These are phyloP conservation scores for Aspergillus udagawae DNA, from an alignment of 2,329 filamentous ascomycete genomes.

Conservation along the genomic window DNA sequence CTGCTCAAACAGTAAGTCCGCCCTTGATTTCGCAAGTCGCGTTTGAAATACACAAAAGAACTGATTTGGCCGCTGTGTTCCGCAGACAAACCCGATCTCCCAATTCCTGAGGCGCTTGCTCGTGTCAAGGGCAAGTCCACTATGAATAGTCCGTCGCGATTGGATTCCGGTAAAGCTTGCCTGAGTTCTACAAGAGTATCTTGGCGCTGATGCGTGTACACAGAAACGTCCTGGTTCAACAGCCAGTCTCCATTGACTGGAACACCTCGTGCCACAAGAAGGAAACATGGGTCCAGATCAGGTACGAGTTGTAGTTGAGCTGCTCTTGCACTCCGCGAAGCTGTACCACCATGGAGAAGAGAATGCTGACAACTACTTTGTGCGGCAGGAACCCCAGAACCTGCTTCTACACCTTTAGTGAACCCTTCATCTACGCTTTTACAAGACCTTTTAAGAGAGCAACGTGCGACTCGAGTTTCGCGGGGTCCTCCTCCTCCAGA, in stretches of 20 bases:
- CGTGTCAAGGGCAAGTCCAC: conserved; percentile 28
- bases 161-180: conserved; percentile 15
- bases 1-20: conserved; percentile 9
- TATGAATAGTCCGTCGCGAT: conserved; percentile 29
- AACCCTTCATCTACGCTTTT: conserved; percentile 38
- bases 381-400: conserved; percentile 27
- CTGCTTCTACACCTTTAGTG: conserved; percentile 28
- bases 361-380: conserved; percentile 7
- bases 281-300: conserved; percentile 18
- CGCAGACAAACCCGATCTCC: conserved; percentile 21
- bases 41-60: not conserved
- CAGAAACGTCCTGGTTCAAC: conserved; percentile 28
- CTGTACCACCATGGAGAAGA: not conserved
- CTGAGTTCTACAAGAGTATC: not conserved
- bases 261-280: conserved; percentile 11
- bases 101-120: conserved; percentile 26
- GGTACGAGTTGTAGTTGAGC: conserved; percentile 15
- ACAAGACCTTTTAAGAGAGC: conserved; percentile 40
- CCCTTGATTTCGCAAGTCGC: conserved; percentile 3
- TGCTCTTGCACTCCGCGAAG: not conserved
- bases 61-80: conserved; percentile 12
- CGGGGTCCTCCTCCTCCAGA: conserved; percentile 20
- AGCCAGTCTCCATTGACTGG: conserved; percentile 24
- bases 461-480: conserved; percentile 35
- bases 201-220: conserved; percentile 7